phyloP scores from a whole-genome alignment of 2,329 filamentous ascomycete genomes.

The Venturia carpophila region DNA sequence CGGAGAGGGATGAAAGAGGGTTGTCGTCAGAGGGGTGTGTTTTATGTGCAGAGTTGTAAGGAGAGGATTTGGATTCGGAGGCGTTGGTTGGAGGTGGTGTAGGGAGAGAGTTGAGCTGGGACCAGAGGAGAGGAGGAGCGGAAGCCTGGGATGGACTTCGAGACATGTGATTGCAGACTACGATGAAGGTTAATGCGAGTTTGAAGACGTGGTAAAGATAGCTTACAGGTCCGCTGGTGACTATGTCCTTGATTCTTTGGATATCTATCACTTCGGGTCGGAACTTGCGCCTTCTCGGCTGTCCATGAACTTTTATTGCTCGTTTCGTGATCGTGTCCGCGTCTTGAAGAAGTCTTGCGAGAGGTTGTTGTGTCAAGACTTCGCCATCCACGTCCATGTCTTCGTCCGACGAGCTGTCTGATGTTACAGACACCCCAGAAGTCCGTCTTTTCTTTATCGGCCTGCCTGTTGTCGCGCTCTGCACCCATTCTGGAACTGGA shows the following conservation, averaged over 20 bases:
- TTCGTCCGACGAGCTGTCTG: slow-evolving; percentile 32
- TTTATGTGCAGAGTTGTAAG: slow-evolving; percentile 84
- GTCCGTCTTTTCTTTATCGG: slow-evolving; percentile 42
- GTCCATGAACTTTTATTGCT: slow-evolving; percentile 34
- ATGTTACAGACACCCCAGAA: slow-evolving; percentile 26
- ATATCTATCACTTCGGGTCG: slow-evolving; percentile 86
- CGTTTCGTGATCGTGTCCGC: slow-evolving; percentile 54
- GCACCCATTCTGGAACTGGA: slow-evolving; percentile 54
- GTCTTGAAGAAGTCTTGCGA: slow-evolving; percentile 42
- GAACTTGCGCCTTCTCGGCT: slow-evolving; percentile 59
- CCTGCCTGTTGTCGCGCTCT: slow-evolving; percentile 33
- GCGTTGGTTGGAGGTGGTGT: slow-evolving; percentile 76
- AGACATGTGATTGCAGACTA: slow-evolving; percentile 70
- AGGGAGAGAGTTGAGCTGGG: slow-evolving; percentile 78
- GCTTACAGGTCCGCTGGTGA: slow-evolving; percentile 60
- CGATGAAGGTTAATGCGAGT: slow-evolving; percentile 21
- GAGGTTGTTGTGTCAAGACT: slow-evolving; percentile 19
- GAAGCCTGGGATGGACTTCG: slow-evolving; percentile 80
- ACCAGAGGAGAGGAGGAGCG: slow-evolving; percentile 83
- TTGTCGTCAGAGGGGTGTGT: slow-evolving; percentile 73
- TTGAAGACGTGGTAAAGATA: background rate
- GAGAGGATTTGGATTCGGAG: slow-evolving; percentile 74
- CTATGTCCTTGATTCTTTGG: slow-evolving; percentile 78
- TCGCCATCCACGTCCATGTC: slow-evolving; percentile 44
- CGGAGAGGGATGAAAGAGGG: slow-evolving; percentile 64